Evolutionary conservation across 129 eudicot genomes (phyloP).

Genomic region (Escallonia herrerae): DNA sequence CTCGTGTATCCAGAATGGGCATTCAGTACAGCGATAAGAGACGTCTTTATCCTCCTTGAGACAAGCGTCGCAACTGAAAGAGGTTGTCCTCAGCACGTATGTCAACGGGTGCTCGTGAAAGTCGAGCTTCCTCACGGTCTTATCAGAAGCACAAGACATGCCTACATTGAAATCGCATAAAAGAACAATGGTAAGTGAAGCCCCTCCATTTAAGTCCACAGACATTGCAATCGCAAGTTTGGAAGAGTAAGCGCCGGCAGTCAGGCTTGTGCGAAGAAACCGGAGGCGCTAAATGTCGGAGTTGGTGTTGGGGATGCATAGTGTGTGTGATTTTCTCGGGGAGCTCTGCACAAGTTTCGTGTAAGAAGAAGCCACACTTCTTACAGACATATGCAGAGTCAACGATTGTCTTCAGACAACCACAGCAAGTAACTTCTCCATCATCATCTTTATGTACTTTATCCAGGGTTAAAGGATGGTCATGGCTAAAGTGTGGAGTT

Average conservation of each 20-base stretch:
- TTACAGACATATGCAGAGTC: neutral
- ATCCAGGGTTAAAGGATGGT: neutral
- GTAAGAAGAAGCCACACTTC: neutral
- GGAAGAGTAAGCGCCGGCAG: neutral
- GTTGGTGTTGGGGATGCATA: slow-evolving; percentile 2
- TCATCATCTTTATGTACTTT: neutral
- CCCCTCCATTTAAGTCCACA: neutral
- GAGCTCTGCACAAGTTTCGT: slow-evolving; percentile 4
- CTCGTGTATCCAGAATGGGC: slow-evolving; percentile 2
- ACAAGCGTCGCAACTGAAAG: slow-evolving; percentile 17
- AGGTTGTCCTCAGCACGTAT: neutral
- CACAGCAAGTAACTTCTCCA: neutral
- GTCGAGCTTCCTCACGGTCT: neutral
- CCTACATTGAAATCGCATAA: neutral
- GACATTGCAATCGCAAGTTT: neutral
- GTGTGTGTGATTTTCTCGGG: neutral
- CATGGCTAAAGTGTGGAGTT: neutral
- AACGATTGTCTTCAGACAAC: neutral
- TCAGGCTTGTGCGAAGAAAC: neutral
- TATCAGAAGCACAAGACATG: neutral
- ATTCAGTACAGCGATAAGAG: slow-evolving; percentile 16
- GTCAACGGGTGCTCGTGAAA: neutral
- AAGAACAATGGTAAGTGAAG: neutral
- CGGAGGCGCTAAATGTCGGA: neutral
- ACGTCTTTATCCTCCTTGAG: neutral